Evolutionary conservation across 179 eudicot genomes (phyloP).

Genomic region (Spergularia azorica): DNA sequence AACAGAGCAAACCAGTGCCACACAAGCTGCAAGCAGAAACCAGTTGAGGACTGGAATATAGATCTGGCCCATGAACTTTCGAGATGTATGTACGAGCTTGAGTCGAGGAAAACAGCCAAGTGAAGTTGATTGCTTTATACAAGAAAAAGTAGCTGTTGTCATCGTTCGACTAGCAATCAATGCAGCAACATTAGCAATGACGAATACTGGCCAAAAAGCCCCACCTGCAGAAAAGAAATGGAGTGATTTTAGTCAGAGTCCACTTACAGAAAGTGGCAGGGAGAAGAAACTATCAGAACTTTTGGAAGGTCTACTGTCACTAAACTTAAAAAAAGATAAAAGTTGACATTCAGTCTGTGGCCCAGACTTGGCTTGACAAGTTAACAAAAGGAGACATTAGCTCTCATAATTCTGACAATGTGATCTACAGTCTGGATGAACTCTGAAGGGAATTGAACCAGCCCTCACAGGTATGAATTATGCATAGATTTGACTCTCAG

Average conservation of each 20-base stretch:
- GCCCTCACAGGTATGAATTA: too few relatives aligned
- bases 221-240: slow-evolving; percentile 55
- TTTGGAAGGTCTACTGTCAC: background rate
- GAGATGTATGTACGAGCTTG: slow-evolving; percentile 92
- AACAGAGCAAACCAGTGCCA: slow-evolving; percentile 77
- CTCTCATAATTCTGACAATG: background rate
- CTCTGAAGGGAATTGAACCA: too few relatives aligned
- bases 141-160: slow-evolving; percentile 97
- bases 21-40: slow-evolving; percentile 78
- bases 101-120: slow-evolving; percentile 99
- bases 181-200: slow-evolving; percentile 92
- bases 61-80: slow-evolving; percentile 97
- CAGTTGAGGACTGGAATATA: slow-evolving; percentile 97
- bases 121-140: slow-evolving; percentile 91
- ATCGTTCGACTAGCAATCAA: slow-evolving; percentile 94
- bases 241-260: slow-evolving; percentile 14
- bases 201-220: slow-evolving; percentile 86
- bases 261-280: background rate
- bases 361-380: background rate
- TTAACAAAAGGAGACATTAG: background rate
- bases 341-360: background rate
- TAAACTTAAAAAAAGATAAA: background rate
- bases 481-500: too few relatives aligned
- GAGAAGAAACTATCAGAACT: background rate
- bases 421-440: too few relatives aligned